Evolutionary conservation across 1,139 yeast genomes (phyloP).

Genomic region (Pichia sp.): DNA sequence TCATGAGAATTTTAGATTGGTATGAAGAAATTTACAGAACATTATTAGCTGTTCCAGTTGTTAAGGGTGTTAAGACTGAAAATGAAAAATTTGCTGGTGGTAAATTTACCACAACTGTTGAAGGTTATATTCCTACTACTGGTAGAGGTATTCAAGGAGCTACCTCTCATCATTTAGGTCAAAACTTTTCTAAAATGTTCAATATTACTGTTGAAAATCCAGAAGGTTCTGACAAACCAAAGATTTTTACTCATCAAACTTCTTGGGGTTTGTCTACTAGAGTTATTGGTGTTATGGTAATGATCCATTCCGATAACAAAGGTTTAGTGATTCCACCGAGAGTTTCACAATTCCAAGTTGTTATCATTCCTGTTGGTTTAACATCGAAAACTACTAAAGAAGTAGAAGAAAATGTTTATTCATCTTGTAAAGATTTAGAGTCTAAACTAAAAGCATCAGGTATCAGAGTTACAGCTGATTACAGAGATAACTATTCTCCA

Average conservation of each 20-base stretch:
- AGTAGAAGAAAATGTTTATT: conserved; percentile 60
- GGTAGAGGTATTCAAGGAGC: conserved; percentile 99
- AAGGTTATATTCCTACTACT: conserved; percentile 95
- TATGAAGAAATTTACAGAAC: conserved; percentile 84
- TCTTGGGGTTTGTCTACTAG: conserved; percentile 99
- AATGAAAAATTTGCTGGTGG: conserved; percentile 99
- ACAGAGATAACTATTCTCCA: conserved; percentile 90
- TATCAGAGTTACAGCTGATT: conserved; percentile 77
- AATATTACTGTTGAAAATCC: conserved; percentile 94
- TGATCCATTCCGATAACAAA: conserved; percentile 98
- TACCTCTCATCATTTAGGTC: conserved; percentile 96
- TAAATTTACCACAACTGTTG: conserved; percentile 88
- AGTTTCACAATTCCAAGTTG: conserved; percentile 88
- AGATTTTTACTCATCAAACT: conserved; percentile 88
- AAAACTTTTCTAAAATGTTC: conserved; percentile 98
- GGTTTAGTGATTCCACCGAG: conserved; percentile 98
- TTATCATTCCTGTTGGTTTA: conserved; percentile 90
- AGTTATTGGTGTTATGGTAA: conserved; percentile 98
- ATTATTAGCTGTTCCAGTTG: conserved; percentile 93
- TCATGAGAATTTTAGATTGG: conserved; percentile 75
- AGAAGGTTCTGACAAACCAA: conserved; percentile 79
- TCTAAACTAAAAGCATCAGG: conserved; percentile 47
- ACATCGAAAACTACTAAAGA: conserved; percentile 81
- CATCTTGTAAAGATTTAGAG: conserved; percentile 67
- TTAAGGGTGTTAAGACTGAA: conserved; percentile 92